These are phyloP conservation scores for Teratosphaeria epicoccoides DNA, from an alignment of 2,329 filamentous ascomycete species.

Conservation along the genomic window DNA sequence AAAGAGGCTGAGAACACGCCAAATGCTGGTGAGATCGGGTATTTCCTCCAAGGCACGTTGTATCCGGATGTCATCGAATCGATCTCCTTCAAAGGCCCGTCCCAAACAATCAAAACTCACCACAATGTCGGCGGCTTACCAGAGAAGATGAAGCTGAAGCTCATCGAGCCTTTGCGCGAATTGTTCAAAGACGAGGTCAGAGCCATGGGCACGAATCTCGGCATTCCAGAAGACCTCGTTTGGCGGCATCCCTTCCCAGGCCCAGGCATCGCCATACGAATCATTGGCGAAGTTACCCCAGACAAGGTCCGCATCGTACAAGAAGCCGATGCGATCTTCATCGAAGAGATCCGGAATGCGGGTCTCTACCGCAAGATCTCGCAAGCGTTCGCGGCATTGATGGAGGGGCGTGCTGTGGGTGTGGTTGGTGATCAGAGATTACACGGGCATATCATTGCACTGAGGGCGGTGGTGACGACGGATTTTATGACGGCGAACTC, in stretches of 20 bases:
- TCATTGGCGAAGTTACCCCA: conserved; percentile 73
- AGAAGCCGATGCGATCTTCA: conserved; percentile 70
- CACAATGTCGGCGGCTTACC: conserved; percentile 64
- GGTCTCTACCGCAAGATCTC: conserved; percentile 63
- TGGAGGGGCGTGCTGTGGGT: conserved; percentile 55
- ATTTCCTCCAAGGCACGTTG: conserved; percentile 77
- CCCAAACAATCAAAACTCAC: conserved; percentile 63
- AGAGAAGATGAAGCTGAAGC: conserved; percentile 51
- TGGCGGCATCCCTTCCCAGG: conserved; percentile 71
- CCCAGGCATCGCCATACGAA: conserved; percentile 64
- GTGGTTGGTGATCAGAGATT: conserved; percentile 62
- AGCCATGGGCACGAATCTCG: conserved; percentile 56
- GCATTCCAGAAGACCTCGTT: conserved; percentile 63
- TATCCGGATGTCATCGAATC: conserved; percentile 66
- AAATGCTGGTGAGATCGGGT: conserved; percentile 66
- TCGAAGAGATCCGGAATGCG: conserved; percentile 60
- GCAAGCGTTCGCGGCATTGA: conserved; percentile 59
- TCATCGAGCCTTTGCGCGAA: conserved; percentile 69
- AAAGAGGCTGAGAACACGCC: conserved; percentile 55
- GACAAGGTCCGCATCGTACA: conserved; percentile 69
- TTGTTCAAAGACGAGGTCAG: conserved; percentile 80
- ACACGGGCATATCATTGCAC: conserved; percentile 50
- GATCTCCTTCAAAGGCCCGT: conserved; percentile 63
- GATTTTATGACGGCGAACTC: conserved; percentile 69
- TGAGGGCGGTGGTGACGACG: conserved; percentile 51